Conservation (phyloP, 306 rosid genomes). For the cucumber (Cucumis sativus) region Cucumber_9930_V3 NC_026656.2:22138501-22139000, state of each 20-base stretch:
- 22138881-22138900: slow-evolving; percentile 49
- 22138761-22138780: slow-evolving; percentile 67
- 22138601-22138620: slow-evolving; percentile 73
- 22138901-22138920: slow-evolving; percentile 58
- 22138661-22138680: slow-evolving; percentile 50
- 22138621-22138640: slow-evolving; percentile 51
- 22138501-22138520: slow-evolving; percentile 41
- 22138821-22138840: slow-evolving; percentile 37
- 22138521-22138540: slow-evolving; percentile 44
- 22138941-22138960: slow-evolving; percentile 58
- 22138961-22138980: slow-evolving; percentile 74
- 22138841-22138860: slow-evolving; percentile 22
- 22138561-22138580: slow-evolving; percentile 77
- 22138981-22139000: slow-evolving; percentile 57
- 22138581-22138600: slow-evolving; percentile 44
- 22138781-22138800: slow-evolving; percentile 42
- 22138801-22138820: slow-evolving; percentile 63
- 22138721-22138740: slow-evolving; percentile 55
- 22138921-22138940: slow-evolving; percentile 72
- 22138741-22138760: slow-evolving; percentile 31
- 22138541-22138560: slow-evolving; percentile 60
- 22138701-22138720: slow-evolving; percentile 38
- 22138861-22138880: slow-evolving; percentile 48
- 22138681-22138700: slow-evolving; percentile 74
- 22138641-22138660: slow-evolving; percentile 46